Evolutionary conservation across 352 stramenopile genomes (phyloP), one percentile per base, ranked within the genome.

Genomic region (Aphanomyces invadans): DNA sequence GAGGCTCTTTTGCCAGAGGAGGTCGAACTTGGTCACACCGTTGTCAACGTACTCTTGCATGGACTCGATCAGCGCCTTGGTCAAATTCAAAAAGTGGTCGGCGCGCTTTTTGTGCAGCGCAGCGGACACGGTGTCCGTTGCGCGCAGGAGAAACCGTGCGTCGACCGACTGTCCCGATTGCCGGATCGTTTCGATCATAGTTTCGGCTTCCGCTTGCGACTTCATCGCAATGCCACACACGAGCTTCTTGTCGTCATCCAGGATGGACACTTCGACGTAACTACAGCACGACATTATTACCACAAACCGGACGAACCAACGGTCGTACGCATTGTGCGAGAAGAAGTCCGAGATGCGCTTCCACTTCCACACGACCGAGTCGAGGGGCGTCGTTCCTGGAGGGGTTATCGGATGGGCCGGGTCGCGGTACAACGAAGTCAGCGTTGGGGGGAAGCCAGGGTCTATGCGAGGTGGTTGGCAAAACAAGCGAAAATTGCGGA

Each of bases 211-310:
- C 38, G 80, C 80, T 0, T 77, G 65, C 12, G 76, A 85, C 71
- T 93, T 93, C 67, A 93, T 88, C 7, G 84, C 83, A 71, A 91
- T 93, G 11, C 79, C 88, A 52, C 82, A 91, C 23, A 93, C 77
- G 7, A 91, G 78, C 49, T 88, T 87, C 69, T 90, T 88, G 48
- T 71, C 80, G 61, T 93, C 80, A 55, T 93, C 84, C 25, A 93
- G 39, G 80, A 93, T 91, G 7, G 82, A 89, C 55, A 93, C 83
- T 62, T 93, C 84, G 31, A 90, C 82, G 36, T 80, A 80, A 12
- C 74, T 79, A 42, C 28, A 65, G n/a, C n/a, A n/a, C n/a, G n/a
- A n/a, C n/a, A n/a, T n/a, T n/a, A n/a, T n/a, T n/a, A n/a, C n/a
- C n/a, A n/a, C n/a, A n/a, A n/a, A n/a, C n/a, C n/a, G n/a, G n/a